These are phyloP conservation scores for Pichia exigua DNA, from an alignment of 805 yeast species.

Conservation along the genomic window DNA sequence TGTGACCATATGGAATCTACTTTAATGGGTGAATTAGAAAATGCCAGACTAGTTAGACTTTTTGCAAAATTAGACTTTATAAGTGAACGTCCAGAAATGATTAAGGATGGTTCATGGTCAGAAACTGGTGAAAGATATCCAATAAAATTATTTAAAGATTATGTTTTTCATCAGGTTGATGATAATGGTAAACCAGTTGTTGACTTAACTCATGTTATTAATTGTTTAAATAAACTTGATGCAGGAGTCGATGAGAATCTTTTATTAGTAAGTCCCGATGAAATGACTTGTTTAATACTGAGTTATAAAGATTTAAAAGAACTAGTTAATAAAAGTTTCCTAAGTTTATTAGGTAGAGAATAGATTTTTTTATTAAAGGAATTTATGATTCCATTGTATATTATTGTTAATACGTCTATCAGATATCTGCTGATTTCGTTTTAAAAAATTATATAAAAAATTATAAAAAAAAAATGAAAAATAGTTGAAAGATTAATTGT, in stretches of 20 bases:
- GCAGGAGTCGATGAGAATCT: conserved; percentile 84
- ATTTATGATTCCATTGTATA: conserved; percentile 1
- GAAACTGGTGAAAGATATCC: conserved; percentile 73
- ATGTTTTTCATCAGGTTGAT: conserved; percentile 77
- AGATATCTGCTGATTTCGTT: background rate
- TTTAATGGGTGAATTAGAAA: conserved; percentile 71
- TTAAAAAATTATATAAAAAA: background rate
- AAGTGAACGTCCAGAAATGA: conserved; percentile 63
- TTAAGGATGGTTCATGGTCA: conserved; percentile 51
- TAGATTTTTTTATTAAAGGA: background rate
- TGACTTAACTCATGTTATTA: conserved; percentile 75
- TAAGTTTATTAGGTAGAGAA: conserved; percentile 30
- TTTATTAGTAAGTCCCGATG: conserved; percentile 75
- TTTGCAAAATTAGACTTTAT: conserved; percentile 75
- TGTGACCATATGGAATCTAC: conserved; percentile 55
- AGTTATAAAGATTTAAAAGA: conserved; percentile 77
- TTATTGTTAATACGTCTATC: conserved; percentile 1
- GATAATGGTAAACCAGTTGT: conserved; percentile 69
- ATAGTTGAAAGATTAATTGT: background rate
- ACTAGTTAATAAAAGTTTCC: conserved; percentile 60
- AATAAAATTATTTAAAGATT: conserved; percentile 69
- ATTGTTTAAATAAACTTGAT: conserved; percentile 79
- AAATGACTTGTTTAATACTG: conserved; percentile 74
- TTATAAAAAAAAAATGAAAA: background rate
- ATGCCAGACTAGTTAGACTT: conserved; percentile 77